A percentile compares a stretch with the other conserved stretches of the same genome.
phyloP scores from a whole-genome alignment of 768 basidiomycete species.

The Tricholoma terreum region DNA sequence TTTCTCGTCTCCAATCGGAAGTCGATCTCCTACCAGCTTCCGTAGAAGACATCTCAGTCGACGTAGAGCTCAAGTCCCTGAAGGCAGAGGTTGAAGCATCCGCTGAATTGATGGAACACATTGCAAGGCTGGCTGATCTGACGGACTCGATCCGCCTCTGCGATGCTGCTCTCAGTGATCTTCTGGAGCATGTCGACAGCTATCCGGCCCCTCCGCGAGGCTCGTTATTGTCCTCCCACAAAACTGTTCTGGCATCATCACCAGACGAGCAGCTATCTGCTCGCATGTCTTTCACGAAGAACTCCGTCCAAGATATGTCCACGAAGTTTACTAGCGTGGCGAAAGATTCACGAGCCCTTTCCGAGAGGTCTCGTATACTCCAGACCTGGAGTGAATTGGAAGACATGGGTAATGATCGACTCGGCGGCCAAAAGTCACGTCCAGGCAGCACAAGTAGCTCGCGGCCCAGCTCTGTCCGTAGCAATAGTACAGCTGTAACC shows the following conservation, averaged over 20 bases:
- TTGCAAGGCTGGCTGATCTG: slow-evolving; percentile 57
- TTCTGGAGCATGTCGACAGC: slow-evolving; percentile 83
- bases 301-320: slow-evolving; percentile 46
- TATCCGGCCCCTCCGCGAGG: slow-evolving; percentile 62
- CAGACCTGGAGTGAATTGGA: slow-evolving; percentile 82
- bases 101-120: slow-evolving; percentile 43
- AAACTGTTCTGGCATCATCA: slow-evolving; percentile 36
- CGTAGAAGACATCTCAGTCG: slow-evolving; percentile 37
- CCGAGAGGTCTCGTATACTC: slow-evolving; percentile 62
- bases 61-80: slow-evolving; percentile 63
- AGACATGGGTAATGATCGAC: slow-evolving; percentile 74
- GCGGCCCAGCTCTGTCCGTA: slow-evolving; percentile 54
- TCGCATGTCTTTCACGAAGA: slow-evolving; percentile 62
- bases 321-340: slow-evolving; percentile 38
- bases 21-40: slow-evolving; percentile 44
- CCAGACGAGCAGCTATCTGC: slow-evolving; percentile 68
- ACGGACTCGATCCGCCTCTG: slow-evolving; percentile 48
- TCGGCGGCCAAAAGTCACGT: slow-evolving; percentile 59
- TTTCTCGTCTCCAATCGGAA: slow-evolving; percentile 45
- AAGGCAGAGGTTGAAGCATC: slow-evolving; percentile 55
- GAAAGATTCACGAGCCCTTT: slow-evolving; percentile 57
- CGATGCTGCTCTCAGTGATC: slow-evolving; percentile 77
- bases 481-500: slow-evolving; percentile 47
- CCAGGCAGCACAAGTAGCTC: slow-evolving; percentile 64
- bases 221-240: slow-evolving; percentile 49